Evolutionary conservation across 2,329 filamentous ascomycete species (phyloP), one percentile per base, ranked within the genome.

Genomic region (Capronia americana): DNA sequence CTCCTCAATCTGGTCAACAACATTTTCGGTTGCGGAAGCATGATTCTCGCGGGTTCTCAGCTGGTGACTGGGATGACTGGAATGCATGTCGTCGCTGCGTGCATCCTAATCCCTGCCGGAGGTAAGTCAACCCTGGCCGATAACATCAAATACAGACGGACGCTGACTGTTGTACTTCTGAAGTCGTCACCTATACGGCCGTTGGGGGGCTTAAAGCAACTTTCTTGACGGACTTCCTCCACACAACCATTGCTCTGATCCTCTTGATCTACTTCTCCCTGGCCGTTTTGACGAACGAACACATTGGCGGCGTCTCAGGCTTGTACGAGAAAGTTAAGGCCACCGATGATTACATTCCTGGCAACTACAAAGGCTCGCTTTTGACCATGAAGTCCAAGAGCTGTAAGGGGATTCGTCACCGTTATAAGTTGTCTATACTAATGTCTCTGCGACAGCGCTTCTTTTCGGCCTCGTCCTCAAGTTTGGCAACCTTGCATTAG

Each of bases 201-300:
- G 79, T 83, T 2, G 82, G 82, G 6, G 82, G 82, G 3, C 70
- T 84, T 4, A 83, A 83, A 63, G 82, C 82, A 0, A 84, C 82
- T 0, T 84, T 84, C 63, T 68, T 84, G 6, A 83, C 82, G 0
- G 82, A 84, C 65, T 84, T 79, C 51, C 66, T 83, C 2, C 83
- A 85, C 63, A 85, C 83, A 0, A 75, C 79, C 0, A 77, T 84
- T 56, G 80, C 80, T 1, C 69, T 84, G 4, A 79, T 85, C 30
- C 74, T 85, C 4, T 77, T 84, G 23, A 80, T 83, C 20, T 84
- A 60, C 57, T 65, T 65, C 28, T 51, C 63, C 17, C 56, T 65
- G 8, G 46, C 56, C 5, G 57, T 65, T 34, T 32, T 65, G 57
- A 65, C 63, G 11, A 65, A 65, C 28, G 63, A 65, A 20, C 63